phyloP scores from a whole-genome alignment of 148 eudicot species.

The Bassia scoparia region DNA sequence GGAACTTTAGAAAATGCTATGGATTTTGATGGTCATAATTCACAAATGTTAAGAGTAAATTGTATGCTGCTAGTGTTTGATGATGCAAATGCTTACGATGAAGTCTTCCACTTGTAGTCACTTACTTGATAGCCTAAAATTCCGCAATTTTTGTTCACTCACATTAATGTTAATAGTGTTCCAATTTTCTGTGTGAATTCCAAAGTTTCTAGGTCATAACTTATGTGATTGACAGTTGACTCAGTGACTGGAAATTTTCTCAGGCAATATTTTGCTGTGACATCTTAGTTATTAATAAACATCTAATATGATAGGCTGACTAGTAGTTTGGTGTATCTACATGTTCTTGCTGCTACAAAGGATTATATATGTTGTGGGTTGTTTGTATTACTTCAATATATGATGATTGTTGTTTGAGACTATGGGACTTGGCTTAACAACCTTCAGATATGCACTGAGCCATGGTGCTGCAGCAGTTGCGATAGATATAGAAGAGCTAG shows the following conservation, averaged over 20 bases:
- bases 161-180: not conserved
- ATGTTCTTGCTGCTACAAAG: not conserved
- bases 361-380: not conserved
- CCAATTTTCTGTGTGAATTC: not conserved
- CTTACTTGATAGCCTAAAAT: not conserved
- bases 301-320: not conserved
- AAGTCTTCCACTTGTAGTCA: no score
- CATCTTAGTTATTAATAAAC: not conserved
- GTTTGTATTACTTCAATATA: not conserved
- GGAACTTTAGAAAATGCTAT: not conserved
- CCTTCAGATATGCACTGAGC: conserved; percentile 67
- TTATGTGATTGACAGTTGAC: not conserved
- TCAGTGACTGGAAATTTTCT: not conserved
- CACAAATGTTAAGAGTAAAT: not conserved
- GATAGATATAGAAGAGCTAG: conserved; percentile 61
- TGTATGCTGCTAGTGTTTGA: not conserved
- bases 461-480: conserved; percentile 76
- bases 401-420: not conserved
- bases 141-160: no score
- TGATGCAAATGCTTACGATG: not conserved
- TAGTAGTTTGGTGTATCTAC: not conserved
- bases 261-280: not conserved
- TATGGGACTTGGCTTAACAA: conserved; percentile 31
- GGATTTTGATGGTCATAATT: not conserved
- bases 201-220: not conserved